Evolutionary conservation across 768 basidiomycete genomes (phyloP).

Genomic region (Agaricus subrufescens): DNA sequence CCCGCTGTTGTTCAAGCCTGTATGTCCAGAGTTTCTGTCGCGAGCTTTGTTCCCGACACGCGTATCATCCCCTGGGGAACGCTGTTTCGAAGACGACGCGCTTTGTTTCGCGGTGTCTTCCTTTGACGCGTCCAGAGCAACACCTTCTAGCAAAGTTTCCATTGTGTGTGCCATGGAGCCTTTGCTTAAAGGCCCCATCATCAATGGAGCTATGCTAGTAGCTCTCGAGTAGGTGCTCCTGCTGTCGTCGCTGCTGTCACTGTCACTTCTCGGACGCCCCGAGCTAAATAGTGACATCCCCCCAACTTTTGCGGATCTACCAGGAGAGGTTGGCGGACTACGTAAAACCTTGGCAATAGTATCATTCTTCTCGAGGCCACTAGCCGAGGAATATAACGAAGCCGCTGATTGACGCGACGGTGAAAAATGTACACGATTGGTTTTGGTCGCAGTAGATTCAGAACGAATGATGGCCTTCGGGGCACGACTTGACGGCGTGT

Average conservation of each 20-base stretch:
- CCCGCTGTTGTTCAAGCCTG: conserved; percentile 12
- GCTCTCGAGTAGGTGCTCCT: conserved; percentile 27
- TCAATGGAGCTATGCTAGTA: conserved; percentile 9
- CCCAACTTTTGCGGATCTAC: conserved; percentile 24
- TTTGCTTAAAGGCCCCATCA: conserved; percentile 2
- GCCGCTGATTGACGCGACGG: conserved; percentile 19
- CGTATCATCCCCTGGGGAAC: not conserved
- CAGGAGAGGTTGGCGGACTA: conserved; percentile 34
- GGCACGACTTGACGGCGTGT: not conserved
- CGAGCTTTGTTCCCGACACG: not conserved
- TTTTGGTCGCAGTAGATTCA: conserved; percentile 5
- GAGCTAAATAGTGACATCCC: conserved; percentile 35
- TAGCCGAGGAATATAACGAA: conserved; percentile 21
- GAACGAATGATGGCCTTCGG: conserved; percentile 11
- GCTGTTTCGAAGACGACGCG: conserved; percentile 1
- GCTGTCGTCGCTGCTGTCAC: conserved; percentile 24
- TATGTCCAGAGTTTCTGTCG: conserved; percentile 3
- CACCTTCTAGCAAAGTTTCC: conserved; percentile 14
- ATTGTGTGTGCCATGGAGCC: conserved; percentile 13
- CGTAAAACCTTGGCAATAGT: conserved; percentile 41
- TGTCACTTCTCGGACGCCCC: conserved; percentile 24
- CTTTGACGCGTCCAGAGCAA: conserved; percentile 15
- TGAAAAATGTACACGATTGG: conserved; percentile 6
- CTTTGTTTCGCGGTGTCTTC: conserved; percentile 12
- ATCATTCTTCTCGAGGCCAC: conserved; percentile 11